Conservation (phyloP, 441 rosid species). For the Hypseocharis bilobata region DNA sequence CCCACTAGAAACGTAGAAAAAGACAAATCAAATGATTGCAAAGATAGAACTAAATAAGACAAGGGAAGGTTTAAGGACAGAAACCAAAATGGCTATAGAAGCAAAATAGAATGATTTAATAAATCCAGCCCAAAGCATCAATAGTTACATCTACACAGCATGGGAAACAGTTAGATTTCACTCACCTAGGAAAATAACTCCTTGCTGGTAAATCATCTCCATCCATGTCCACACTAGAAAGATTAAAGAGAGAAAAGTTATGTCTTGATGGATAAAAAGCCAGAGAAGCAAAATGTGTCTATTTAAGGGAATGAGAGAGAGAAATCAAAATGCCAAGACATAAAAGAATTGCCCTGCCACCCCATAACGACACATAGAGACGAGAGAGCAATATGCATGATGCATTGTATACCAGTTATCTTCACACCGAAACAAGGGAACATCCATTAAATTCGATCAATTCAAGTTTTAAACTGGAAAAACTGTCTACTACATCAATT, state of each 20-base stretch:
- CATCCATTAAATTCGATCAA: no score
- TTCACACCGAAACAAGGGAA: no score
- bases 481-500: no score
- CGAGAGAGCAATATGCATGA: no score
- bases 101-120: not conserved
- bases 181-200: slow-evolving; percentile 73
- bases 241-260: slow-evolving; percentile 20
- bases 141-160: slow-evolving; percentile 4
- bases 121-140: slow-evolving; percentile 6
- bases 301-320: no score
- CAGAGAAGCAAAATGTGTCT: slow-evolving; percentile 8
- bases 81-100: not conserved
- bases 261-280: slow-evolving; percentile 6
- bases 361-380: no score
- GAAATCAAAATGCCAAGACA: no score
- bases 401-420: no score
- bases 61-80: not conserved
- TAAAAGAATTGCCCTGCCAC: no score
- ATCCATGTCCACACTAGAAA: slow-evolving; percentile 43
- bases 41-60: not conserved
- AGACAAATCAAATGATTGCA: not conserved
- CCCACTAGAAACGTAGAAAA: not conserved
- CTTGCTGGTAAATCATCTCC: slow-evolving; percentile 37
- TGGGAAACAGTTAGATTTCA: slow-evolving; percentile 14
- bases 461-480: no score